Conservation (phyloP, 2,329 filamentous ascomycete genomes). For the Byssochlamys sp. region DNA sequence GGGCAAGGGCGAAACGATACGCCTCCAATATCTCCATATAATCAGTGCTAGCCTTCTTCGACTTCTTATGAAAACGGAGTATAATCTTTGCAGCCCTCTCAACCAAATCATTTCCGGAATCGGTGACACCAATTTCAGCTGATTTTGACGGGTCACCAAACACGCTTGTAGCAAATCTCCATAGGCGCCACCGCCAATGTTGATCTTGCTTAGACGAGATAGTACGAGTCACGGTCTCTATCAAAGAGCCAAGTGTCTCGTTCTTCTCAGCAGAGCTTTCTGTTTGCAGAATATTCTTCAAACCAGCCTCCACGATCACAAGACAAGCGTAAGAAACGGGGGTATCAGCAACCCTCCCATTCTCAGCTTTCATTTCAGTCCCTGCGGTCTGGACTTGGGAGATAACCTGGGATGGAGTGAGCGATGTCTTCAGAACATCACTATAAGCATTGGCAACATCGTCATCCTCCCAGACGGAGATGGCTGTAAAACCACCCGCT, state of each 20-base stretch:
- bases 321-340: slow-evolving; percentile 26
- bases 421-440: slow-evolving; percentile 22
- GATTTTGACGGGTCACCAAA: slow-evolving; percentile 20
- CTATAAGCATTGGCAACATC: slow-evolving; percentile 30
- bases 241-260: slow-evolving; percentile 14
- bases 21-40: slow-evolving; percentile 30
- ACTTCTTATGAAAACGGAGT: slow-evolving; percentile 19
- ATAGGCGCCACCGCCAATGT: slow-evolving; percentile 34
- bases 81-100: slow-evolving; percentile 20
- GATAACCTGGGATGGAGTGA: slow-evolving; percentile 19
- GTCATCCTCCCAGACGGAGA: slow-evolving; percentile 39
- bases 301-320: slow-evolving; percentile 27
- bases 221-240: slow-evolving; percentile 19
- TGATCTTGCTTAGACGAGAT: slow-evolving; percentile 21
- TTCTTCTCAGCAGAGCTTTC: slow-evolving; percentile 13
- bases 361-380: slow-evolving; percentile 16
- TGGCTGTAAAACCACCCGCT: slow-evolving; percentile 13
- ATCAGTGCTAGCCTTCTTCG: slow-evolving; percentile 14
- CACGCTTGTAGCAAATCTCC: slow-evolving; percentile 28
- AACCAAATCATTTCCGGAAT: slow-evolving; percentile 15
- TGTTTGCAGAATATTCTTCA: slow-evolving; percentile 16
- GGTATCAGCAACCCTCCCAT: slow-evolving; percentile 17
- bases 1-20: slow-evolving; percentile 22
- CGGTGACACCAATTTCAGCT: slow-evolving; percentile 11
- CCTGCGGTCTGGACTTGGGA: slow-evolving; percentile 24